Base-by-base conservation (phyloP, 2,329 filamentous ascomycete species). In the Trichoderma sp. region DNA sequence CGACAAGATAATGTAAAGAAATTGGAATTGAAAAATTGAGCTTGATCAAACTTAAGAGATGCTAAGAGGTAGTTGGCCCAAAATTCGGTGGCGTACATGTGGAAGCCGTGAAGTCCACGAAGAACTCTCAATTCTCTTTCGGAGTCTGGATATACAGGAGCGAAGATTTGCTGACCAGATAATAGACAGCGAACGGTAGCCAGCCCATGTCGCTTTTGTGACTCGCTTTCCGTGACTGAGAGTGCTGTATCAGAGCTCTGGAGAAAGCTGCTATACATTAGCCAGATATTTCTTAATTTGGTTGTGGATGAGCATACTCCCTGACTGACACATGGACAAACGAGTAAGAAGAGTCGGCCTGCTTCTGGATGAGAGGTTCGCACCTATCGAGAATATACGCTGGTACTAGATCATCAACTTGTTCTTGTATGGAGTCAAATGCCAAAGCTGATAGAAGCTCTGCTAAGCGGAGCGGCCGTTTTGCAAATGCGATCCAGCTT, bases 401-500 rank as follows among this genome's bases (percentile, higher is more conserved):
- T 0, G 79, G 79, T 0, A 74, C 76, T 3, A 79, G 61, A 3
- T 71, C 39, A 0, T 67, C 43, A 1, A 73, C 34, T 0, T 67
- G 39, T 18, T 68, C 43, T 9, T 76, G 57, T 6, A 72, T 73
- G 0, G 65, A 28, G 14, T 74, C 73, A 57, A 82, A 81, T 0
- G 77, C 61, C 1, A 82, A 63, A 0, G 81, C 82, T 1, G 81
- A 83, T 12, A 75, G 72, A 6, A 83, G 74, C 61, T 83, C 81
- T 1, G 76, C 28, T 39, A 75, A 79, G 39, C 74, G 74, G 1
- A 83, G 73, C 0, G 81, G 82, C 0, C 80, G 74, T 57, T 78
- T 80, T 0, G 81, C 72, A 63, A 80, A 83, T 0, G 81, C 79
- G 15, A 83, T 78, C 81, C 81, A 83, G 3, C 79, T 76, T 3